Conservation (phyloP, 208 protist species). For the Leishmania braziliensis region DNA sequence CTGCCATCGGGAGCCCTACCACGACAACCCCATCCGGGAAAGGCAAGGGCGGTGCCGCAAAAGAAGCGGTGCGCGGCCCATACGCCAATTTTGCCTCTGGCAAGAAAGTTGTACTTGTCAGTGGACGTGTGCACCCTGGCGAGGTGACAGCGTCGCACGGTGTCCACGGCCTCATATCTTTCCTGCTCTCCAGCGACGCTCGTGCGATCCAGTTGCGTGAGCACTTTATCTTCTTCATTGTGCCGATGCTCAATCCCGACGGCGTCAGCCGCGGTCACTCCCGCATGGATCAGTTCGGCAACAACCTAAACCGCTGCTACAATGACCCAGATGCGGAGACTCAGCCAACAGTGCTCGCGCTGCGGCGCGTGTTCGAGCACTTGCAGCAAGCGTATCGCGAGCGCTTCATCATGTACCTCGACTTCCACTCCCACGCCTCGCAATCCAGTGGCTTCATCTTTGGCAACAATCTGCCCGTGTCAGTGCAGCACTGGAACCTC, state of each 20-base stretch:
- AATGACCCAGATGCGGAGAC: conserved; percentile 66
- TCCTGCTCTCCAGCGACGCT: conserved; percentile 71
- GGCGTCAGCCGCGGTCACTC: conserved; percentile 93
- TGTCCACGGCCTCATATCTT: conserved; percentile 91
- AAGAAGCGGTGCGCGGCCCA: conserved; percentile 43
- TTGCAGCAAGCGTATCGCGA: conserved; percentile 63
- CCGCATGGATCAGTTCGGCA: conserved; percentile 87
- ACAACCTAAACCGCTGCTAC: conserved; percentile 96
- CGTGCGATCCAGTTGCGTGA: conserved; percentile 72
- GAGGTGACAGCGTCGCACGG: conserved; percentile 92
- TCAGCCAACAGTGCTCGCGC: conserved; percentile 85
- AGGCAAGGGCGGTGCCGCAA: conserved; percentile 5
- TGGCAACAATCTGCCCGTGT: conserved; percentile 82
- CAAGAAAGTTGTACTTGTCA: conserved; percentile 90
- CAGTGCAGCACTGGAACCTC: conserved; percentile 89
- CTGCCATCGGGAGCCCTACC: background rate
- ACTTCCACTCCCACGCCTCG: conserved; percentile 94
- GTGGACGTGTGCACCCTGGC: conserved; percentile 93
- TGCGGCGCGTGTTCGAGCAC: conserved; percentile 79
- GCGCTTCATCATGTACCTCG: conserved; percentile 89
- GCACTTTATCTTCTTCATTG: conserved; percentile 92
- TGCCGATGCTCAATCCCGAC: conserved; percentile 95
- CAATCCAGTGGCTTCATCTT: conserved; percentile 92
- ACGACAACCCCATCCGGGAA: conserved; percentile 1
- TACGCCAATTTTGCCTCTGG: conserved; percentile 75